phyloP scores from a whole-genome alignment of 371 early-diverging fungal species.

The Dichotomocladium elegans region DNA sequence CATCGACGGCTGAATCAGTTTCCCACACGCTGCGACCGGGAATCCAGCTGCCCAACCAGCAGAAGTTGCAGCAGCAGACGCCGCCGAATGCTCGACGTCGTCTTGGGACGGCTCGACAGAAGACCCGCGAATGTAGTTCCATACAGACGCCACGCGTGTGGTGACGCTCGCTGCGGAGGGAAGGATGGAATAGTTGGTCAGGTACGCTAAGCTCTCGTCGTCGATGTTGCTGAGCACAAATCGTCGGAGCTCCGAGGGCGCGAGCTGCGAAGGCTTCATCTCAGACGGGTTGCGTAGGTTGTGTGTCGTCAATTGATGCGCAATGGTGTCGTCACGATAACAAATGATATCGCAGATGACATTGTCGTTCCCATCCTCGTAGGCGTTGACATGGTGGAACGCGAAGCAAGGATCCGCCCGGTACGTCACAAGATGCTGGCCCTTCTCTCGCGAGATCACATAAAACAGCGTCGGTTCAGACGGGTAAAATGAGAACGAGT shows the following conservation, averaged over 20 bases:
- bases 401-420: conserved; percentile 58
- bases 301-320: conserved; percentile 55
- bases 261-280: conserved; percentile 34
- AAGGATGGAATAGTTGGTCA: conserved; percentile 23
- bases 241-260: conserved; percentile 56
- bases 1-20: conserved; percentile 27
- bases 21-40: conserved; percentile 21
- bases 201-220: conserved; percentile 39
- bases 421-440: conserved; percentile 64
- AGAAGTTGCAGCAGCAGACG: neutral
- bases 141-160: conserved; percentile 1
- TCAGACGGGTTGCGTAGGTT: conserved; percentile 46
- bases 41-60: conserved; percentile 4
- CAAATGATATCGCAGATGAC: conserved; percentile 62
- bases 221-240: conserved; percentile 48
- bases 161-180: conserved; percentile 13
- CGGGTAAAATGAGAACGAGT: conserved; percentile 59
- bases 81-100: conserved; percentile 8
- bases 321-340: conserved; percentile 59
- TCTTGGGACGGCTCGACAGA: conserved; percentile 4
- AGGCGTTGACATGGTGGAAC: conserved; percentile 75
- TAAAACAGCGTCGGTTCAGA: conserved; percentile 61
- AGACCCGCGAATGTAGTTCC: conserved; percentile 19
- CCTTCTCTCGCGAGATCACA: conserved; percentile 65
- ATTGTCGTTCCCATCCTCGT: conserved; percentile 63